phyloP scores from a whole-genome alignment of 2,329 filamentous ascomycete species.

The Colletotrichum liaoningense region DNA sequence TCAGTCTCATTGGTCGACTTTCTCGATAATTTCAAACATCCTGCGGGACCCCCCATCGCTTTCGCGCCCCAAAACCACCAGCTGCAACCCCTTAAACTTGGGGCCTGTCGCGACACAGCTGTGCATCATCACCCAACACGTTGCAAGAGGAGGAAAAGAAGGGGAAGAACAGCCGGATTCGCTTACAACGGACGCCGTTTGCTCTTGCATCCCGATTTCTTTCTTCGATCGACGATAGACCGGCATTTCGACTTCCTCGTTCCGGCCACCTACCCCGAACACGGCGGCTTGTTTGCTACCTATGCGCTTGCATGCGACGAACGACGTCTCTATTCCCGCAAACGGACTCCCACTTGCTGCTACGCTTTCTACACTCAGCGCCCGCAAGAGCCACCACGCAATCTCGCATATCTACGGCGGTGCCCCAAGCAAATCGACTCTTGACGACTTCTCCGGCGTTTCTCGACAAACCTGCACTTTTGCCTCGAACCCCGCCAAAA shows the following conservation, averaged over 20 bases:
- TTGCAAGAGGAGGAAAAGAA: constrained; percentile 27
- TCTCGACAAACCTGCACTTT: neutral
- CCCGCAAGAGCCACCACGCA: constrained; percentile 4
- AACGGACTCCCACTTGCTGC: constrained; percentile 5
- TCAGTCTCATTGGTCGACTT: constrained; percentile 22
- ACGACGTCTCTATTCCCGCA: constrained; percentile 27
- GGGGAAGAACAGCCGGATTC: neutral
- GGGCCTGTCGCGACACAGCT: constrained; percentile 12
- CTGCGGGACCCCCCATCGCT: constrained; percentile 10
- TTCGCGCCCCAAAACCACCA: constrained; percentile 4
- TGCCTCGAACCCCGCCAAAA: neutral
- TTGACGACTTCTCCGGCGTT: neutral
- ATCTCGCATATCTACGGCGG: constrained; percentile 27
- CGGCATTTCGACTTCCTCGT: constrained; percentile 6
- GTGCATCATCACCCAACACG: constrained; percentile 1
- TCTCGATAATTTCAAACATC: constrained; percentile 23
- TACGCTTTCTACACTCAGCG: constrained; percentile 20
- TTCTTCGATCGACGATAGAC: constrained; percentile 5
- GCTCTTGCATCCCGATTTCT: neutral
- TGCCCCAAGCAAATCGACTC: neutral
- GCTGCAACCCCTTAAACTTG: constrained; percentile 33
- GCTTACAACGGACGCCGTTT: constrained; percentile 6
- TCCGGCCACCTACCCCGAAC: constrained; percentile 25
- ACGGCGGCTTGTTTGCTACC: constrained; percentile 21
- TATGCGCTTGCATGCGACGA: constrained; percentile 25